These are phyloP conservation scores for Effrenium voratum DNA, from an alignment of 73 alveolate genomes.

Conservation along the genomic window DNA sequence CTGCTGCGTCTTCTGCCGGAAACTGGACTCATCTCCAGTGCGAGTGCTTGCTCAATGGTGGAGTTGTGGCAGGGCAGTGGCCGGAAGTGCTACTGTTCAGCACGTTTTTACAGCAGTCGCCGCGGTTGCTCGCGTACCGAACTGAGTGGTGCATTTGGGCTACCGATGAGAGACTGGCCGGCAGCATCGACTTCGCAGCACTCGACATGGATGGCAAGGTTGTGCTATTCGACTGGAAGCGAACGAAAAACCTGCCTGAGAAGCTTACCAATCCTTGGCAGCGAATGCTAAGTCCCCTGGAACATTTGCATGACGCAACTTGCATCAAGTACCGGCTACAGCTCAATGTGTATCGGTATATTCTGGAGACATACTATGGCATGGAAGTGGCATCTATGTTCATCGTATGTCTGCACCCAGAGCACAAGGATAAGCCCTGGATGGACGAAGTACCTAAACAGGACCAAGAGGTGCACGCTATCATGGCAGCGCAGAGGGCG, in stretches of 20 bases:
- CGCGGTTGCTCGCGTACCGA: not conserved
- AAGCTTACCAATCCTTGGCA: not conserved
- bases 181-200: conserved; percentile 34
- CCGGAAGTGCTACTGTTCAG: conserved; percentile 28
- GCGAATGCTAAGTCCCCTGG: conserved; percentile 23
- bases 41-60: conserved; percentile 26
- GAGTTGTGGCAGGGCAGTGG: not conserved
- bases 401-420: conserved; percentile 22
- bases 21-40: conserved; percentile 26
- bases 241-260: not conserved
- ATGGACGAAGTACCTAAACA: conserved; percentile 31
- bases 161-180: not conserved
- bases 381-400: not conserved
- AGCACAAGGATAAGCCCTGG: not conserved
- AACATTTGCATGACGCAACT: conserved; percentile 20
- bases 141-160: conserved; percentile 49
- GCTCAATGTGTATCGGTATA: conserved; percentile 25
- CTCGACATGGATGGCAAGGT: not conserved
- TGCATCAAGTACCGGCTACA: conserved; percentile 43
- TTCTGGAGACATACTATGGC: conserved; percentile 20
- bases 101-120: not conserved
- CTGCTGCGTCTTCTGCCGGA: conserved; percentile 16
- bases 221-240: conserved; percentile 28
- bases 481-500: not conserved
- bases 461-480: not conserved